Evolutionary conservation across 2,329 filamentous ascomycete genomes (phyloP), one percentile per base, ranked within the genome.

Genomic region (Arthroderma uncinatum): DNA sequence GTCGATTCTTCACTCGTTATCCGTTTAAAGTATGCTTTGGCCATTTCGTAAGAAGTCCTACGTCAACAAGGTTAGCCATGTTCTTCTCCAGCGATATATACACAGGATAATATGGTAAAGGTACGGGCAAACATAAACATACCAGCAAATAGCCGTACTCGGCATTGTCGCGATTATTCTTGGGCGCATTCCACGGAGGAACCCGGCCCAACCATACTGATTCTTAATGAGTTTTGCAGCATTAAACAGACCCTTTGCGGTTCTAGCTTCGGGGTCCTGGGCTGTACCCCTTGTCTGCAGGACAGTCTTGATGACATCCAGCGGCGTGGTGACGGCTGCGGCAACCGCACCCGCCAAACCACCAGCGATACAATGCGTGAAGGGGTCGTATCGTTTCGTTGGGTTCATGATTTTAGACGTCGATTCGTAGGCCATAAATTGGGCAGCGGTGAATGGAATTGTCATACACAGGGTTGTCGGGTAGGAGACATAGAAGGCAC

Each of bases 71-170:
- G 23, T 54, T 23, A 54, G 52, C 33, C 12, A 47, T 21, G 21
- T 23, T 23, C 42, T 10, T 40, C 19, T 14, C 9, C 1, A 39
- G 19, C 19, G 12, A 25, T 39, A 36, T 16, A 34, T 7, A 34
- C 6, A 19, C 12, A 19, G 28, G 16, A n/a, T 52, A 30, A 7
- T 25, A n/a, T n/a, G 14, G 30, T 12, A 30, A 48, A 8, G 7
- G 8, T 4, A 48, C 14, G 21, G 1, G n/a, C 10, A 33, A 25
- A 16, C 8, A 33, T 39, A 37, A 28, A 72, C 79, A 67, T 70
- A 93, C 93, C 93, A 98, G 79, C 93, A 98, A 68, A 98, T 98
- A n/a, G 93, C 93, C 34, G 93, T 98, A 75, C 91, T 96, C 19
- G 93, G 93, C 87, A 97, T 97, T 1, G 93, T 95, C 9, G 91